phyloP scores from a whole-genome alignment of 2,329 filamentous ascomycete species.

The Aspergillus amoenus region DNA sequence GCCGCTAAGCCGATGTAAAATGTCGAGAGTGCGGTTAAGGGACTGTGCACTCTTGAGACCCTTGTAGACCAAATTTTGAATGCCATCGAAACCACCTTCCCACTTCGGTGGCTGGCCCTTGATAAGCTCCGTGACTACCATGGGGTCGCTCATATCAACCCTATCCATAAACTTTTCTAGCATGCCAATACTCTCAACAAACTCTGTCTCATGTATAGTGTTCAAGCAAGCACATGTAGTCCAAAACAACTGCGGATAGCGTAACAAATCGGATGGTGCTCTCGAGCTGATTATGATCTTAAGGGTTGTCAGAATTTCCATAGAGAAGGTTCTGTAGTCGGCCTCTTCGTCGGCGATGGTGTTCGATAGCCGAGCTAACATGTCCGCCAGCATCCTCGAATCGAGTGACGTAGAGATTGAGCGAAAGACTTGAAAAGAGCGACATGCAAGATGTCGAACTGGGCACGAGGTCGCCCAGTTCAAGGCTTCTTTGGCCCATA shows the following conservation, averaged over 20 bases:
- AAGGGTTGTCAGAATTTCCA: slow-evolving; percentile 94
- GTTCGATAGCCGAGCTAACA: slow-evolving; percentile 92
- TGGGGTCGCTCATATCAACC: slow-evolving; percentile 72
- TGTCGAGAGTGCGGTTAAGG: slow-evolving; percentile 72
- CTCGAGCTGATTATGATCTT: slow-evolving; percentile 88
- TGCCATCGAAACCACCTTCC: slow-evolving; percentile 84
- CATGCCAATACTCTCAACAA: slow-evolving; percentile 88
- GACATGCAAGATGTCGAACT: slow-evolving; percentile 89
- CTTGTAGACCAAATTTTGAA: slow-evolving; percentile 86
- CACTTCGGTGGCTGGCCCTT: slow-evolving; percentile 81
- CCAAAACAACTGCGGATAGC: slow-evolving; percentile 98
- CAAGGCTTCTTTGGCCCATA: slow-evolving; percentile 86
- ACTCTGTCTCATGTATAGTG: slow-evolving; percentile 94
- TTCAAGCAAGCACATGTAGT: slow-evolving; percentile 94
- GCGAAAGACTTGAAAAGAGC: slow-evolving; percentile 95
- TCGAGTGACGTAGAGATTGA: slow-evolving; percentile 90
- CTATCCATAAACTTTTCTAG: slow-evolving; percentile 82
- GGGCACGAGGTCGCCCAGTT: slow-evolving; percentile 97
- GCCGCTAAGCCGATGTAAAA: slow-evolving; percentile 74
- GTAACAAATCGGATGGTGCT: slow-evolving; percentile 72
- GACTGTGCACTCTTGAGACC: slow-evolving; percentile 84
- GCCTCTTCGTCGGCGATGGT: slow-evolving; percentile 93
- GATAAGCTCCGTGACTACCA: slow-evolving; percentile 67
- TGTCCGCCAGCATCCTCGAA: slow-evolving; percentile 92
- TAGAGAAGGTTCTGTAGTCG: slow-evolving; percentile 94